phyloP scores from a whole-genome alignment of 345 rosid species.

The Lepidium sativum region DNA sequence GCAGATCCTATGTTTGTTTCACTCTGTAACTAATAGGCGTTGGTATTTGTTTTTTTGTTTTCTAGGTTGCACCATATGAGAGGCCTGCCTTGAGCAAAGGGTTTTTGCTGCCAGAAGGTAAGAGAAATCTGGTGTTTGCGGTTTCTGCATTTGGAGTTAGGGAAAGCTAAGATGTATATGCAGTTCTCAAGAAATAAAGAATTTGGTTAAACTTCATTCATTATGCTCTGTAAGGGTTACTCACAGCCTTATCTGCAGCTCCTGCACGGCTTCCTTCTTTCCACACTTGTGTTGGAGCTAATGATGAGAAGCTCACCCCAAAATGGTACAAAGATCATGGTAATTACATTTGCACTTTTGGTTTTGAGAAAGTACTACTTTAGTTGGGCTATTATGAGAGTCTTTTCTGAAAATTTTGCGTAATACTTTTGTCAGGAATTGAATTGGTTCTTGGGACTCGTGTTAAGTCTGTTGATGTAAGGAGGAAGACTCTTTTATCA shows the following conservation, averaged over 20 bases:
- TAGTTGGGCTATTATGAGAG: neutral
- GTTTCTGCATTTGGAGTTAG: slow-evolving; percentile 10
- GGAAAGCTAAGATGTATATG: neutral
- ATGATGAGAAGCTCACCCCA: slow-evolving; percentile 80
- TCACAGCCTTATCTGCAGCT: slow-evolving; percentile 39
- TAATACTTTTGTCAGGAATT: slow-evolving; percentile 49
- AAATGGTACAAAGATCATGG: slow-evolving; percentile 95
- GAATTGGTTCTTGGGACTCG: slow-evolving; percentile 91
- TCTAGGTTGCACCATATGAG: slow-evolving; percentile 82
- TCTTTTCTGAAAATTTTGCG: neutral
- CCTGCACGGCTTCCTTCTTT: slow-evolving; percentile 93
- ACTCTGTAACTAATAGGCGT: neutral
- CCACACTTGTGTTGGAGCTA: slow-evolving; percentile 93
- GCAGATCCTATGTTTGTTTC: neutral
- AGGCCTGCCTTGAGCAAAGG: slow-evolving; percentile 95
- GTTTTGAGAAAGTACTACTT: neutral
- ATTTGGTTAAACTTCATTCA: neutral
- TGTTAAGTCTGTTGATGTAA: slow-evolving; percentile 84
- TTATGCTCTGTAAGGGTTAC: neutral
- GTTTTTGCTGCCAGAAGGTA: slow-evolving; percentile 76
- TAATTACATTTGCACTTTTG: slow-evolving; percentile 24
- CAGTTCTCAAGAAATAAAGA: neutral
- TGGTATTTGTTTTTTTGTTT: neutral
- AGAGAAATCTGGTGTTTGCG: slow-evolving; percentile 4
- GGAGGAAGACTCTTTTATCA: slow-evolving; percentile 77